Base-by-base conservation (phyloP, 1,284 basidiomycete species). In the Marasmius fiardii region DNA sequence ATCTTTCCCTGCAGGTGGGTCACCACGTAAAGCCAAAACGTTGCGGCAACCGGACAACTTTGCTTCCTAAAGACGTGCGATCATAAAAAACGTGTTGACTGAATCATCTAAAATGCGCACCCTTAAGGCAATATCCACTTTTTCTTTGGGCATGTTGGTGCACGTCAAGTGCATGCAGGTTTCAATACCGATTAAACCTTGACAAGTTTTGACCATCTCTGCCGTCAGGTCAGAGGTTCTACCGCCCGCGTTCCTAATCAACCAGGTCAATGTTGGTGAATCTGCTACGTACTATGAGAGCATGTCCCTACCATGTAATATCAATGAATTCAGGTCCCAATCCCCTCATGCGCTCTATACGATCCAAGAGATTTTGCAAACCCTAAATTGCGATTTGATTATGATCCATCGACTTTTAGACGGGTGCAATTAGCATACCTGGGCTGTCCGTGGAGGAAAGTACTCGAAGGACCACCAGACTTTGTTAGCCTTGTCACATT, bases 121-220 rank as follows among this genome's bases (percentile, higher is more conserved):
- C 68, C 78, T 74, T 50, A 98, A 77, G 21, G 95, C 95, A 65
- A 88, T 86, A 72, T 96, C 93, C 48, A 98, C 92, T 72, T 98
- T 97, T 68, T 92, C 90, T 67, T 81, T 82, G 24, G 93, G 94
- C 95, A 98, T 97, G 74, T 98, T 98, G 34, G 96, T 99, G 70
- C 96, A 99, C 43, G 95, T 98, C 61, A 99, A 74, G 74, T 99
- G 96, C 92, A 99, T 95, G 75, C 95, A 98, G 23, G 93, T 94
- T 76, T 98, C 94, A 47, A 98, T 82, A 2, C 95, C 95, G 69
- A 98, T 92, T 26, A 93, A 77, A 55, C 90, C 82, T 72, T 96
- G 93, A 67, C 92, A 95, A 44, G 93, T 95, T 76, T 96, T 95
- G 63, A 99, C 95, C 74, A 99, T 89, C 67, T 95, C 92, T n/a